Base-by-base conservation (phyloP, 108 stramenopile genomes). In the Thalassiosira profunda region DNA sequence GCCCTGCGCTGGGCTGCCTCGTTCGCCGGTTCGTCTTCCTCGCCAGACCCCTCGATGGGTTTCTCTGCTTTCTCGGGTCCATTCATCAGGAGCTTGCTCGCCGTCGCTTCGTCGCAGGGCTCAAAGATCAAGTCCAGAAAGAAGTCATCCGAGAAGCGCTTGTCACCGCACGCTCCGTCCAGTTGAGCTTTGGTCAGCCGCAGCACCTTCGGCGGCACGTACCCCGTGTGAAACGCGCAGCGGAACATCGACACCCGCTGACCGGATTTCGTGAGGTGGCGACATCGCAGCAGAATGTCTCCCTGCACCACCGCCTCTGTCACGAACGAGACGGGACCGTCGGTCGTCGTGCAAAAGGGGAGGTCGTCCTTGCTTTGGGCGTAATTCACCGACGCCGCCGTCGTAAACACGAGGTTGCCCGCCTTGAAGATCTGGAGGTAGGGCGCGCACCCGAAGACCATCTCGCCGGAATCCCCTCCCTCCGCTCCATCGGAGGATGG, bases 191-290 rank as follows among this genome's bases (percentile, higher is more conserved):
- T 98, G 4, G 88, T 92, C 37, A 99, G 66, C 25, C 97, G 69
- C 72, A 99, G 69, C 3, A 98, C 96, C 12, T 96, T 96, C 28
- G 91, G 84, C 1, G 93, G 90, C 17, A 94, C 87, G 52, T 96
- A 98, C 3, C 98, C 98, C 9, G 97, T 98, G 76, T 99, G 98
- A 54, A 99, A 96, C 23, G 96, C 98, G 8, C 96, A 96, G 45
- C 98, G 87, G 58, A 98, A 99, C 97, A 99, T 98, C 48, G 82
- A 81, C 11, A 96, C 79, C 8, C 96, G 79, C 65, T 89, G 80
- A n/a, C 92, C 91, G 14, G 65, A 58, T 1, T 45, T 33, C n/a
- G 88, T 92, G n/a, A 94, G 51, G 66, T 98, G 97, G 14, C 97
- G 88, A 68, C 93, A 93, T 24, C 97, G 90, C 18, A 98, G 57